Evolutionary conservation across 306 rosid genomes (phyloP).

Genomic region (Erythrophleum fordii): DNA sequence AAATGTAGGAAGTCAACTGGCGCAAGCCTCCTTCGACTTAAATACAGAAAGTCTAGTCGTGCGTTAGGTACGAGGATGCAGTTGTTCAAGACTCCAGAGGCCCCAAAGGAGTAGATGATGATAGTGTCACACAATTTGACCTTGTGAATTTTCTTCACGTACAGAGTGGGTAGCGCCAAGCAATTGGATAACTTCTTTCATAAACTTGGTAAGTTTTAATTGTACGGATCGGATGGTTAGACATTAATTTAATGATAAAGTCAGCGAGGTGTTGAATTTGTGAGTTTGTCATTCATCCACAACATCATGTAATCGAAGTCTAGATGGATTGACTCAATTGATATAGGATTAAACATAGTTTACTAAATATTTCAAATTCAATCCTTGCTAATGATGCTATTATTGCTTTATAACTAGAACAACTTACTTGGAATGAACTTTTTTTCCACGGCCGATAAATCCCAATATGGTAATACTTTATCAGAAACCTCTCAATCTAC

Average conservation of each 20-base stretch:
- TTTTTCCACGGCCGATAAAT: not conserved
- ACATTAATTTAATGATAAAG: conserved; percentile 2
- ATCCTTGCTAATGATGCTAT: not conserved
- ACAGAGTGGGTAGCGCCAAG: conserved; percentile 55
- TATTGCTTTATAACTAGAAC: not conserved
- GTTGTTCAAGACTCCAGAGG: not conserved
- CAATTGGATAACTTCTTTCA: conserved; percentile 28
- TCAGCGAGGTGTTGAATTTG: conserved; percentile 35
- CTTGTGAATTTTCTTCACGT: conserved; percentile 43
- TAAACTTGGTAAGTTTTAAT: not conserved
- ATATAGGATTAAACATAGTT: not conserved
- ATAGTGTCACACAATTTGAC: conserved; percentile 85
- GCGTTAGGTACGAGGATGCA: conserved; percentile 59
- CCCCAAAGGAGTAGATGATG: conserved; percentile 45
- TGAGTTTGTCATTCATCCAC: not conserved
- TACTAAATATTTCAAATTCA: not conserved
- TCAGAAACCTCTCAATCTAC: not conserved
- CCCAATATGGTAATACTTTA: not conserved
- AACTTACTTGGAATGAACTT: not conserved
- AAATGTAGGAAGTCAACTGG: conserved; percentile 37
- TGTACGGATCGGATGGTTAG: not conserved
- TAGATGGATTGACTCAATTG: not conserved
- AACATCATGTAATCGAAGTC: not conserved
- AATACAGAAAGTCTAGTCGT: conserved; percentile 44
- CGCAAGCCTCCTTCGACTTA: conserved; percentile 48